Conservation (phyloP, 1,284 basidiomycete genomes). For the Mrakiaceae sp. region DNA sequence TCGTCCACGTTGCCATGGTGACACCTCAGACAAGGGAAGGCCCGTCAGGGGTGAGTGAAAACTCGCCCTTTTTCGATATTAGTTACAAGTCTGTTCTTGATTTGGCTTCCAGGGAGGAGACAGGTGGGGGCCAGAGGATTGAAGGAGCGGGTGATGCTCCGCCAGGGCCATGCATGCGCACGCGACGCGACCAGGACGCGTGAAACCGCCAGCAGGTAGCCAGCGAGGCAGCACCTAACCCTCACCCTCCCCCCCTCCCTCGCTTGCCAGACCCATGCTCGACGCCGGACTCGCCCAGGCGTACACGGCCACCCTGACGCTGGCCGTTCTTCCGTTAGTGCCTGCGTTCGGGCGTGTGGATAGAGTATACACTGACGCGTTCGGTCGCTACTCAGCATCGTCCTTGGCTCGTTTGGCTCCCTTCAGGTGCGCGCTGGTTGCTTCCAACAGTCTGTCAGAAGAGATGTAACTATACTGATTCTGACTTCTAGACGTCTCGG, state of each 20-base stretch:
- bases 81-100: too few species aligned
- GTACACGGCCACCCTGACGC: conserved; percentile 8
- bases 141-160: too few species aligned
- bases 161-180: too few species aligned
- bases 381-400: conserved; percentile 19
- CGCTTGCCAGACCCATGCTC: neutral
- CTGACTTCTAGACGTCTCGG: neutral
- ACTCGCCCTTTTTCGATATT: too few species aligned
- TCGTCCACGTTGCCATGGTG: too few species aligned
- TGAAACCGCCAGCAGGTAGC: too few species aligned
- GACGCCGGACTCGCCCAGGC: conserved; percentile 10
- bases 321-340: conserved; percentile 12
- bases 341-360: neutral
- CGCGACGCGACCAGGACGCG: too few species aligned
- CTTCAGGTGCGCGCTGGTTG: conserved; percentile 27
- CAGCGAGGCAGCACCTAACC: neutral
- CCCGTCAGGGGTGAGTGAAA: too few species aligned
- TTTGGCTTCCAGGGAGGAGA: too few species aligned
- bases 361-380: too few species aligned
- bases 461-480: neutral
- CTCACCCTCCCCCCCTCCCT: conserved; percentile 27
- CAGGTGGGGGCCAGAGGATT: too few species aligned
- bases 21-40: too few species aligned
- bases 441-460: neutral
- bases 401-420: conserved; percentile 33